phyloP scores from a whole-genome alignment of 2,329 filamentous ascomycete species.

The Aureobasidium zeae region DNA sequence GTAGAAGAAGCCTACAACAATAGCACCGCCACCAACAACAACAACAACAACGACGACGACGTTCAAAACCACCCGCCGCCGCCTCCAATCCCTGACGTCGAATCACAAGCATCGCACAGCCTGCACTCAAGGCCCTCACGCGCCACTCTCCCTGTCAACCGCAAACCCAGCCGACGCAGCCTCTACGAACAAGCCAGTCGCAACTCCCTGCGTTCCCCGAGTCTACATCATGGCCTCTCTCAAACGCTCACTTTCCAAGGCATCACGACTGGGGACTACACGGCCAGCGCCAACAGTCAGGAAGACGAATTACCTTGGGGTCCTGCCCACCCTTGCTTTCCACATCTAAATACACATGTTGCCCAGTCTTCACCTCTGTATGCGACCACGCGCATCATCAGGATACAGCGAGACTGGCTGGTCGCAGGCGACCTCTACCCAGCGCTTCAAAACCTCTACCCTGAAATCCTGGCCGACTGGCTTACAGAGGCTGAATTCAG shows the following conservation, averaged over 20 bases:
- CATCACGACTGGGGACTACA: conserved; percentile 5
- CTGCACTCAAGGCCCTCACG: conserved; percentile 23
- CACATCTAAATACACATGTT: conserved; percentile 87
- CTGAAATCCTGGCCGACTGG: conserved; percentile 85
- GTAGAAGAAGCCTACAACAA: conserved; percentile 26
- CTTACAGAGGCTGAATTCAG: conserved; percentile 82
- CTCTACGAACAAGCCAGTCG: conserved; percentile 25
- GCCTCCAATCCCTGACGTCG: conserved; percentile 21
- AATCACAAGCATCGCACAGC: conserved; percentile 17
- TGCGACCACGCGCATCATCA: conserved; percentile 74
- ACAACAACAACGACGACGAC: too few species aligned
- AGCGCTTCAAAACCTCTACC: conserved; percentile 89
- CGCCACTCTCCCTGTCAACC: conserved; percentile 27
- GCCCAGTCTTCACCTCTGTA: conserved; percentile 66
- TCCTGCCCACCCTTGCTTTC: conserved; percentile 85
- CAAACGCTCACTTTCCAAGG: not conserved
- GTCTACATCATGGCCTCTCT: not conserved
- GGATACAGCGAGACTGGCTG: conserved; percentile 83
- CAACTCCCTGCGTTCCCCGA: conserved; percentile 20
- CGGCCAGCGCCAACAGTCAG: conserved; percentile 10
- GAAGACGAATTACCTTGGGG: conserved; percentile 74
- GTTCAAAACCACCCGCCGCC: conserved; percentile 19
- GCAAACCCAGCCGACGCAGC: conserved; percentile 25
- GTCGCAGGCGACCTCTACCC: conserved; percentile 80
- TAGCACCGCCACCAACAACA: too few species aligned